Conservation (phyloP, 352 stramenopile genomes). For the Phytophthora hibernalis region DNA sequence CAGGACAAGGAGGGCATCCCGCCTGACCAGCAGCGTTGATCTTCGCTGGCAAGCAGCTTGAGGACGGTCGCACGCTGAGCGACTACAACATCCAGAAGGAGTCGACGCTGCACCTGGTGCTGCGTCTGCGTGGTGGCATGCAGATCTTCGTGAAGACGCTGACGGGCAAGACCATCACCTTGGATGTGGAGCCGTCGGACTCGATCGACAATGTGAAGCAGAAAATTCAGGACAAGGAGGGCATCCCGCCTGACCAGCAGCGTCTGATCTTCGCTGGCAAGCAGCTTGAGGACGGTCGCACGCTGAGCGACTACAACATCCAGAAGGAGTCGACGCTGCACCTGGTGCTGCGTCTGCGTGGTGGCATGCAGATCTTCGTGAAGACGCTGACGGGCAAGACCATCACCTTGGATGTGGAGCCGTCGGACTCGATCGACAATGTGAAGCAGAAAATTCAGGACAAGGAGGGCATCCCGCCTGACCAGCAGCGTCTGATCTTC, state of each 20-base stretch:
- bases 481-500: no score
- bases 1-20: constrained; percentile 86
- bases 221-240: no score
- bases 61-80: constrained; percentile 93
- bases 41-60: constrained; percentile 96
- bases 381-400: constrained; percentile 58
- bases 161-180: constrained; percentile 77
- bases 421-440: constrained; percentile 37
- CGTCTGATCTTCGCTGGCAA: constrained; percentile 96
- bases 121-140: constrained; percentile 88
- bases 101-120: constrained; percentile 95
- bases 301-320: constrained; percentile 93
- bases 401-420: constrained; percentile 51
- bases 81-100: constrained; percentile 97
- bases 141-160: neutral
- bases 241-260: no score
- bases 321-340: constrained; percentile 98
- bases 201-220: no score
- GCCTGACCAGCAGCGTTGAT: no score
- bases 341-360: constrained; percentile 95
- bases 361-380: constrained; percentile 45
- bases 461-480: constrained; percentile 90
- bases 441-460: constrained; percentile 89
- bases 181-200: no score
- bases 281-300: constrained; percentile 95